A percentile compares a stretch with the other conserved stretches of the same genome.
These are phyloP conservation scores for Aspergillus fructus DNA, from an alignment of 2,329 filamentous ascomycete species.

Conservation along the genomic window DNA sequence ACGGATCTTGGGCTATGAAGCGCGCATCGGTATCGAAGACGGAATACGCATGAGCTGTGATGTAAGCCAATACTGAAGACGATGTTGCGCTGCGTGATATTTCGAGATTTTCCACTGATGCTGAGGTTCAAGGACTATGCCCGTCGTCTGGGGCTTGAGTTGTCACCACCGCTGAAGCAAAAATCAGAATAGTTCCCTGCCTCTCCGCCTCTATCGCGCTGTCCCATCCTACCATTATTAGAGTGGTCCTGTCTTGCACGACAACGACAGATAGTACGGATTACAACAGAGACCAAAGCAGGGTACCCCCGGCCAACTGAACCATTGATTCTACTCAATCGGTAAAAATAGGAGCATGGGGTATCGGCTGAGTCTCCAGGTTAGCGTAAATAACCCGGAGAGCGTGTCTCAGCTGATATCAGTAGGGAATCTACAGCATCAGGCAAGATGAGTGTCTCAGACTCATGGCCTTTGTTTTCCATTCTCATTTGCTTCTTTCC, in stretches of 20 bases:
- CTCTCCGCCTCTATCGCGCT: neutral
- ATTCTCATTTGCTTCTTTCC: neutral
- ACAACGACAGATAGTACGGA: neutral
- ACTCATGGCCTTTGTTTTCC: neutral
- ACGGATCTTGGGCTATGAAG: constrained; percentile 53
- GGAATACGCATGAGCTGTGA: constrained; percentile 52
- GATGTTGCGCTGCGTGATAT: neutral
- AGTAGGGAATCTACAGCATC: neutral
- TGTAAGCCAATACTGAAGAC: constrained; percentile 29
- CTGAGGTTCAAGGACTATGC: constrained; percentile 30
- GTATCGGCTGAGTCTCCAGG: neutral
- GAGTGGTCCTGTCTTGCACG: too few relatives aligned
- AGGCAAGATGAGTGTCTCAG: neutral
- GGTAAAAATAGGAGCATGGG: neutral
- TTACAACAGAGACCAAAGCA: neutral
- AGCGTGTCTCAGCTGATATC: neutral
- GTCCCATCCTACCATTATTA: neutral
- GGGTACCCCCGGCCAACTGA: neutral
- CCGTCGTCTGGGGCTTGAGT: constrained; percentile 27
- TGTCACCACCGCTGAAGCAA: constrained; percentile 12
- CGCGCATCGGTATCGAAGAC: constrained; percentile 52
- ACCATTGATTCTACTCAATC: neutral
- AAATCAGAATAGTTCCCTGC: neutral
- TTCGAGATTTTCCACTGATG: constrained; percentile 6
- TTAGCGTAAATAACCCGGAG: neutral